Percentiles rank a stretch among this genome's conserved stretches.
Conservation (phyloP, 257 asterid genomes). For the Rauvolfia tetraphylla region DNA sequence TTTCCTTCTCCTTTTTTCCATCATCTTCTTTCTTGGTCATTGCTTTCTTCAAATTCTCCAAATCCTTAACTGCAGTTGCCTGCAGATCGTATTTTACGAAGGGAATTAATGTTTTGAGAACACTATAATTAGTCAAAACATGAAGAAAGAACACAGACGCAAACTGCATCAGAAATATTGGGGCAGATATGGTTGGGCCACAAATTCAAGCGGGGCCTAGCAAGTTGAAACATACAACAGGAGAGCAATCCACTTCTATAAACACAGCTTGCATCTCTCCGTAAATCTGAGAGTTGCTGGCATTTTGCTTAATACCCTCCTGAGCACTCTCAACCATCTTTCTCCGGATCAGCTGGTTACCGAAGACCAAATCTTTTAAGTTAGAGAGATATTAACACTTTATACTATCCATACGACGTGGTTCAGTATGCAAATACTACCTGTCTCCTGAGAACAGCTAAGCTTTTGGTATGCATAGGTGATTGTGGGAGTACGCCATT, state of each 20-base stretch:
- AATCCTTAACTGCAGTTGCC: conserved; percentile 35
- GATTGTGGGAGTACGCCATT: conserved; percentile 71
- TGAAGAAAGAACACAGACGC: too few relatives aligned
- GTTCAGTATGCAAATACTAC: conserved; percentile 7
- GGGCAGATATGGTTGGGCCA: too few relatives aligned
- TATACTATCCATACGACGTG: neutral
- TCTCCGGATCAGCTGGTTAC: conserved; percentile 36
- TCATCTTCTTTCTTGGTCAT: conserved; percentile 51
- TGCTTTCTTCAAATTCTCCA: conserved; percentile 66
- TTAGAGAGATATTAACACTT: too few relatives aligned
- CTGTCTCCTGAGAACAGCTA: conserved; percentile 51
- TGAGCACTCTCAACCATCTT: conserved; percentile 48
- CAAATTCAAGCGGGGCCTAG: too few relatives aligned
- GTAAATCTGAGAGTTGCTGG: conserved; percentile 42
- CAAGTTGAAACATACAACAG: conserved; percentile 27
- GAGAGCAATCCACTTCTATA: conserved; percentile 44
- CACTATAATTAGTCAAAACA: too few relatives aligned
- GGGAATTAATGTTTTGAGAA: too few relatives aligned
- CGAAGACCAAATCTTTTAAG: too few relatives aligned
- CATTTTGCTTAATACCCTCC: conserved; percentile 42
- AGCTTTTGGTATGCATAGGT: conserved; percentile 60
- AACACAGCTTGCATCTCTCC: conserved; percentile 54
- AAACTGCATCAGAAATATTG: too few relatives aligned
- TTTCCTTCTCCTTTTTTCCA: conserved; percentile 67
- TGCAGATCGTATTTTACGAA: neutral